Evolutionary conservation across 352 stramenopile species (phyloP).

Genomic region (Phytophthora pini): DNA sequence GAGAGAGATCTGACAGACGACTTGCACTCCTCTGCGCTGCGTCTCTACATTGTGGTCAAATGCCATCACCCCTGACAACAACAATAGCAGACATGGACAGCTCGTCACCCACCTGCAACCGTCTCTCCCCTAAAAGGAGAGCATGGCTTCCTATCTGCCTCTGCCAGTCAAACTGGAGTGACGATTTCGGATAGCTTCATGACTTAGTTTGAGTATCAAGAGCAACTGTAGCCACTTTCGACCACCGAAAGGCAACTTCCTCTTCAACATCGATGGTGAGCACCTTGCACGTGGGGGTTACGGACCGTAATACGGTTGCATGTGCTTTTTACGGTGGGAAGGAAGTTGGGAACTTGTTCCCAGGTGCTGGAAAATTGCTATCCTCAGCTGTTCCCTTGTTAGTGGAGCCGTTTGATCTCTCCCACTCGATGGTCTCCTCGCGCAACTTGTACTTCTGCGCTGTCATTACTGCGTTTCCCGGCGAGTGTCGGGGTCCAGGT

Average conservation of each 20-base stretch:
- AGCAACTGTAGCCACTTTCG: constrained; percentile 13
- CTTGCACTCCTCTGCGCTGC: not conserved
- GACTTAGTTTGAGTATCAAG: too few relatives aligned
- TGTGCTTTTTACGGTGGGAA: constrained; percentile 9
- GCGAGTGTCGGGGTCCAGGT: not conserved
- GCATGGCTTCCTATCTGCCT: not conserved
- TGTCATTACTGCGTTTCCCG: constrained; percentile 19
- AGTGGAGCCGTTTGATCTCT: constrained; percentile 17
- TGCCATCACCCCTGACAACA: not conserved
- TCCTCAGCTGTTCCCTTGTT: constrained; percentile 16
- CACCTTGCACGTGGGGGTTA: not conserved
- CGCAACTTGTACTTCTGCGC: constrained; percentile 1
- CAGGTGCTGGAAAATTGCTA: constrained; percentile 5
- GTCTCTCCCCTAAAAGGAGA: not conserved
- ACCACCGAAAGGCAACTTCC: constrained; percentile 40
- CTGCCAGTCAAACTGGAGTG: not conserved
- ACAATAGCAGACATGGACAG: not conserved
- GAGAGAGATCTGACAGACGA: constrained; percentile 16
- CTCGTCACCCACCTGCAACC: not conserved
- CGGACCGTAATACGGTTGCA: not conserved
- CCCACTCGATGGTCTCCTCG: constrained; percentile 16
- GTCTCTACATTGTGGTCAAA: constrained; percentile 15
- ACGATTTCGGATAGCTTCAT: too few relatives aligned
- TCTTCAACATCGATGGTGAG: not conserved
- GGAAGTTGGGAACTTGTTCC: not conserved